A percentile compares a stretch with the other conserved stretches of the same genome.
Conservation (phyloP, 345 rosid species). For the Euphorbia tirucalli region DNA sequence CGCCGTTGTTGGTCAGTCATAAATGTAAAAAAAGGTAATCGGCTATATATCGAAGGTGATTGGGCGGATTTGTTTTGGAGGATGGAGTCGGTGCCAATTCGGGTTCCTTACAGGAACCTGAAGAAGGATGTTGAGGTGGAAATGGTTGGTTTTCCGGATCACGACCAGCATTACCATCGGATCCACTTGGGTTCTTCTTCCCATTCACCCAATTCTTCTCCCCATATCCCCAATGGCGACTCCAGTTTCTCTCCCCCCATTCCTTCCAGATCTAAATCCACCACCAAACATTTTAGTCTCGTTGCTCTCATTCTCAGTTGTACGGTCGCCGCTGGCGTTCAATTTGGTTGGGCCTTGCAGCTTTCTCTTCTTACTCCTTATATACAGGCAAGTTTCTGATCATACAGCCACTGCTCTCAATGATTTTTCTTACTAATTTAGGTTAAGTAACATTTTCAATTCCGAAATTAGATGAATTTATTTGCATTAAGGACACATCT, state of each 20-base stretch:
- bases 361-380: constrained; percentile 92
- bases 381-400: constrained; percentile 58
- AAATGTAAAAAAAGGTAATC: too few relatives aligned
- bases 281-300: constrained; percentile 49
- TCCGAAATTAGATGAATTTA: too few relatives aligned
- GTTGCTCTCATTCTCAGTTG: constrained; percentile 68
- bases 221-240: constrained; percentile 24
- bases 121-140: constrained; percentile 69
- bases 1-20: too few relatives aligned
- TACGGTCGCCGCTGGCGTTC: constrained; percentile 93
- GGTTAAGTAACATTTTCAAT: too few relatives aligned
- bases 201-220: constrained; percentile 25
- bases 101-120: constrained; percentile 62
- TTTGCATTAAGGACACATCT: background rate
- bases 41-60: background rate
- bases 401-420: too few relatives aligned
- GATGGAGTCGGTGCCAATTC: constrained; percentile 28
- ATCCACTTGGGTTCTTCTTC: constrained; percentile 36
- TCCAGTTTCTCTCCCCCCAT: constrained; percentile 21
- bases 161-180: constrained; percentile 23
- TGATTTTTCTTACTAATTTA: too few relatives aligned
- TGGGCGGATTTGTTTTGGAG: background rate
- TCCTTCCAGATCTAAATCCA: constrained; percentile 22
- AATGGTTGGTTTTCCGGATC: constrained; percentile 44
- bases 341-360: constrained; percentile 99